Evolutionary conservation across 176 grass and related monocot genomes (phyloP), one percentile per base, ranked within the genome.

Genomic region (Ensete glaucum): DNA sequence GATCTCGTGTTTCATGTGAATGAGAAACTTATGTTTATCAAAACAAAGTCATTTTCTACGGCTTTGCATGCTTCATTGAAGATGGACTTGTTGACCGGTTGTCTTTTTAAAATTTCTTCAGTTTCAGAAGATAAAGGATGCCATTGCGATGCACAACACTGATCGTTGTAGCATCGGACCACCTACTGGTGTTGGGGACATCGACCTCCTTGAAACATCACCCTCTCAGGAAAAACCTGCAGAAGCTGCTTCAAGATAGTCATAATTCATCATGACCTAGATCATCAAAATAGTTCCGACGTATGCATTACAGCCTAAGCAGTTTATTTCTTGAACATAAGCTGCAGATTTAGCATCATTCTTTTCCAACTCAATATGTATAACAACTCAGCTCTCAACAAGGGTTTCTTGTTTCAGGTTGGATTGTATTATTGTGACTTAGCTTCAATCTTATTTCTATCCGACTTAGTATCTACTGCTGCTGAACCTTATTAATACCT

Each of bases 121-220:
- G 52, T 73, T 73, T 56, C 71, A 73, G 51, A 73, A 73, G 23
- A 73, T 73, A 22, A 73, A 73, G 22, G 52, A 73, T 55, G 71
- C 52, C 21, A 54, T 73, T 55, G 22, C 14, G 4, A 24, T 55
- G 52, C 71, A 73, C 6, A 73, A 73, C 23, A 73, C 71, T 5
- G 71, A 53, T 16, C 49, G 52, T 1, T 73, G 71, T 53, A 73
- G 71, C 71, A 73, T 55, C 11, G 71, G 71, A 54, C 71, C 71
- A 55, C 20, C 71, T 26, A 19, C 26, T 52, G 52, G 71, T 15
- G 71, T 73, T 1, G 71, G 71, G 11, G 48, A 70, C 9, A 12
- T 70, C 17, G 67, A 70, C 48, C 67, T 70, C 67, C 51, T 50
- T 1, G 67, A 19, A 12, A 10, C 16, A 1, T n/a, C 67, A 20